These are phyloP conservation scores for Phyllosticta citrichinensis DNA, from an alignment of 2,329 filamentous ascomycete species.

Conservation along the genomic window DNA sequence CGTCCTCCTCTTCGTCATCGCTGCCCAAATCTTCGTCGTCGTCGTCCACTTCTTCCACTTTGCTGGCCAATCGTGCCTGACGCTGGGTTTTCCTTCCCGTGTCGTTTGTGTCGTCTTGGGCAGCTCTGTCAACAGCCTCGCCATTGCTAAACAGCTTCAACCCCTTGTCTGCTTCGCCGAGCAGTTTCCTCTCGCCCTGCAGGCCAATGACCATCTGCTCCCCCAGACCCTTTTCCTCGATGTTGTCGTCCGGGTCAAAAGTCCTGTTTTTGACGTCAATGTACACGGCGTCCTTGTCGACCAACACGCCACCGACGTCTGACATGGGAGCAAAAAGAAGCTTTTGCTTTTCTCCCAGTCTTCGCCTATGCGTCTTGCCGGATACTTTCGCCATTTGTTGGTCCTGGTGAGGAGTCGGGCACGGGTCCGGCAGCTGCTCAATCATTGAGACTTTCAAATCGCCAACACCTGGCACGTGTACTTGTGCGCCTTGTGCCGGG, in stretches of 20 bases:
- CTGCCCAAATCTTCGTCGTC: constrained; percentile 34
- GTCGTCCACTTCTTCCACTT: constrained; percentile 40
- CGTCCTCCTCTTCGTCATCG: constrained; percentile 44
- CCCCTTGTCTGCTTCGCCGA: constrained; percentile 73
- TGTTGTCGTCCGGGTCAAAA: constrained; percentile 55
- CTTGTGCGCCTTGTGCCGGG: constrained; percentile 68
- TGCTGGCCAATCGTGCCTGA: constrained; percentile 37
- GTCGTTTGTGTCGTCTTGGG: constrained; percentile 47
- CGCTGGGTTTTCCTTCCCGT: constrained; percentile 45
- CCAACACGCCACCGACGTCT: constrained; percentile 88
- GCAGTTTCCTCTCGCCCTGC: constrained; percentile 68
- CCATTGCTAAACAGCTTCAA: constrained; percentile 80
- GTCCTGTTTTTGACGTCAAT: constrained; percentile 63
- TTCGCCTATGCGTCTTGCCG: constrained; percentile 69
- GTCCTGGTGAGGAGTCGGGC: constrained; percentile 85
- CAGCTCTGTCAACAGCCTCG: constrained; percentile 51
- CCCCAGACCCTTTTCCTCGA: constrained; percentile 72
- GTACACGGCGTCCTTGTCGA: constrained; percentile 95
- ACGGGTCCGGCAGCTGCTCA: constrained; percentile 85
- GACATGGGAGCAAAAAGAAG: constrained; percentile 96
- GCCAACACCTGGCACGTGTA: constrained; percentile 87
- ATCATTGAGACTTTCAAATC: constrained; percentile 77
- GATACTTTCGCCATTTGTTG: constrained; percentile 74
- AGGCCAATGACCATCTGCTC: constrained; percentile 90
- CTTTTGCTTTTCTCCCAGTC: constrained; percentile 94